phyloP scores from a whole-genome alignment of 2,329 filamentous ascomycete genomes.

The Mycosphaerella sp. region DNA sequence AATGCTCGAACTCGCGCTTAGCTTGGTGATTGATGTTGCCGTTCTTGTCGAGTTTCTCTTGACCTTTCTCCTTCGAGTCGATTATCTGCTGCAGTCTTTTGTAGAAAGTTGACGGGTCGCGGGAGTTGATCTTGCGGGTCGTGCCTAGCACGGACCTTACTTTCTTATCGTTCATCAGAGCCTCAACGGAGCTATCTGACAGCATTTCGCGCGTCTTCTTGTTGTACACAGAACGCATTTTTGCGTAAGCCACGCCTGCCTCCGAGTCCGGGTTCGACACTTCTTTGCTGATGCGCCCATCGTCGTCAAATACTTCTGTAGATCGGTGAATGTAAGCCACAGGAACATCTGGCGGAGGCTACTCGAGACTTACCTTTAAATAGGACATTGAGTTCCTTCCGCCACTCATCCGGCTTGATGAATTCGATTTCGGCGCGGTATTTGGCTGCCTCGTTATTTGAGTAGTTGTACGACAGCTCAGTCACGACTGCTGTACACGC shows the following conservation, averaged over 20 bases:
- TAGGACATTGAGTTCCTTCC: slow-evolving; percentile 46
- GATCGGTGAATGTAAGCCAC: no score
- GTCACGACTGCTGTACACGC: slow-evolving; percentile 59
- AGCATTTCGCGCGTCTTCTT: slow-evolving; percentile 39
- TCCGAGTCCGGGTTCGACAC: slow-evolving; percentile 42
- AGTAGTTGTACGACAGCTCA: slow-evolving; percentile 53
- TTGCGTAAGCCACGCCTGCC: slow-evolving; percentile 46
- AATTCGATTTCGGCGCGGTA: slow-evolving; percentile 57
- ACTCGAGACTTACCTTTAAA: slow-evolving; percentile 26
- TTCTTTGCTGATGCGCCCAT: slow-evolving; percentile 38
- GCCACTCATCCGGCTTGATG: slow-evolving; percentile 49
- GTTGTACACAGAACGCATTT: slow-evolving; percentile 48
- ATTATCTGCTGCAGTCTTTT: slow-evolving; percentile 46
- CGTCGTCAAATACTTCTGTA: slow-evolving; percentile 42
- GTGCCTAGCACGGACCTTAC: slow-evolving; percentile 45
- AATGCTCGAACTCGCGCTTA: slow-evolving; percentile 37
- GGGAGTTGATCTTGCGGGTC: slow-evolving; percentile 37
- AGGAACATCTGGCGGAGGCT: no score
- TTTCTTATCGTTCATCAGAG: slow-evolving; percentile 39
- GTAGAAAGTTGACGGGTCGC: slow-evolving; percentile 41
- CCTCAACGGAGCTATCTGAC: slow-evolving; percentile 33
- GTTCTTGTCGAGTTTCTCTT: slow-evolving; percentile 28
- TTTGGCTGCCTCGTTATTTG: slow-evolving; percentile 32
- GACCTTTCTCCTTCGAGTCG: slow-evolving; percentile 50
- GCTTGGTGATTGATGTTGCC: slow-evolving; percentile 33